A percentile compares a stretch with the other conserved stretches of the same genome.
phyloP scores from a whole-genome alignment of 345 rosid genomes.

The Acer campestre region DNA sequence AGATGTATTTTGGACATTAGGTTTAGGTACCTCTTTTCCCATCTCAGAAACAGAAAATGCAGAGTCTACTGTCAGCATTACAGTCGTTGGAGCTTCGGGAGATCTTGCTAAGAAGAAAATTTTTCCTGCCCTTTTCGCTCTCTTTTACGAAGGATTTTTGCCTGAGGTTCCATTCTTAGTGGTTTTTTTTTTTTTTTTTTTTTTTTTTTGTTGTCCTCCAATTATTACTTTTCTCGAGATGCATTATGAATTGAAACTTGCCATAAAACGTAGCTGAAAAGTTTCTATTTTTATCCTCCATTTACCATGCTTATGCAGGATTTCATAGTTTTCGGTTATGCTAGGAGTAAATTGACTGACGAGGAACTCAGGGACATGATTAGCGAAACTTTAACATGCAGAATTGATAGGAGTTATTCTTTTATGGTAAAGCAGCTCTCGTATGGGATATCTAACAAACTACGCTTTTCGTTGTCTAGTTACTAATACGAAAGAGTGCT shows the following conservation, averaged over 20 bases:
- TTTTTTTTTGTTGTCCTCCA: no score
- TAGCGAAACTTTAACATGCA: conserved; percentile 75
- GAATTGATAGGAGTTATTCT: conserved; percentile 75
- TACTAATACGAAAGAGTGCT: conserved; percentile 1
- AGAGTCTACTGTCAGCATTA: conserved; percentile 69
- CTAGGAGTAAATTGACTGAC: conserved; percentile 71
- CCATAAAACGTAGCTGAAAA: not conserved
- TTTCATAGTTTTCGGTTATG: conserved; percentile 77
- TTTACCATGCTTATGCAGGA: conserved; percentile 38
- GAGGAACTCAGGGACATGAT: conserved; percentile 79
- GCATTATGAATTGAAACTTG: not conserved
- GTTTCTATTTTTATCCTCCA: conserved; percentile 4
- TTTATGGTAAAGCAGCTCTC: not conserved
- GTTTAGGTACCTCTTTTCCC: conserved; percentile 14
- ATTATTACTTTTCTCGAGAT: not conserved
- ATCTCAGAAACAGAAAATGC: conserved; percentile 30
- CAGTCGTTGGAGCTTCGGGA: conserved; percentile 94
- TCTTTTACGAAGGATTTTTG: conserved; percentile 78
- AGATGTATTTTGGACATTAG: conserved; percentile 27
- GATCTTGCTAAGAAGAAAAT: conserved; percentile 95
- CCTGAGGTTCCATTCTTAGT: conserved; percentile 49
- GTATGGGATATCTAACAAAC: not conserved
- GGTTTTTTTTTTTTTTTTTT: not conserved
- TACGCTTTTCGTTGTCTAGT: not conserved
- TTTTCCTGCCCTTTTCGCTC: conserved; percentile 91